Percentiles rank a stretch among this genome's conserved stretches.
These are phyloP conservation scores for Pythium phragmitis DNA, from an alignment of 352 stramenopile genomes.

Conservation along the genomic window DNA sequence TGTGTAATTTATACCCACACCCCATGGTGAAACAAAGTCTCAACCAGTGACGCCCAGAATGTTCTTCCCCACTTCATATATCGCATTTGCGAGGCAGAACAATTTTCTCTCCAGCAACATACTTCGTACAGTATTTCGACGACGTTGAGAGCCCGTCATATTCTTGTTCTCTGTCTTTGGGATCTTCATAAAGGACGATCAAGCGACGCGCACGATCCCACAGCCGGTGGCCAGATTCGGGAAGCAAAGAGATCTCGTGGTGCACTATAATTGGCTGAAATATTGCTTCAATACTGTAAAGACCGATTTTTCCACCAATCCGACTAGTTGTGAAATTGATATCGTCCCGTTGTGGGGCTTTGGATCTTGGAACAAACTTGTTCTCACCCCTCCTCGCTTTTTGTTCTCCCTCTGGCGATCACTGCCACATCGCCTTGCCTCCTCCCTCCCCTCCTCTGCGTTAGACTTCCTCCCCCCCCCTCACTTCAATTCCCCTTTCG, in stretches of 20 bases:
- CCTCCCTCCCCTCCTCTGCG: constrained; percentile 11
- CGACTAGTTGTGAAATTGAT: not conserved
- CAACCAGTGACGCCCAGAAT: too few relatives aligned
- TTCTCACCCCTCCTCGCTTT: constrained; percentile 7
- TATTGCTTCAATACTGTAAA: constrained; percentile 2
- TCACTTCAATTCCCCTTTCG: constrained; percentile 30
- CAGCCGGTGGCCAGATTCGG: constrained; percentile 14
- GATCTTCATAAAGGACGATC: constrained; percentile 7
- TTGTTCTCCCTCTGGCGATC: constrained; percentile 1
- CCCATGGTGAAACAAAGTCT: not conserved
- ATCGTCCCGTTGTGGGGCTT: constrained; percentile 18
- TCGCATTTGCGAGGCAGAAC: not conserved
- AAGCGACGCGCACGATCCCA: constrained; percentile 13
- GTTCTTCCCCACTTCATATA: too few relatives aligned
- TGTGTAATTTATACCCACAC: constrained; percentile 27
- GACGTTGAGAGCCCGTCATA: not conserved
- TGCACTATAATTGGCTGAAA: constrained; percentile 20
- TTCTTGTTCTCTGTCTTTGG: too few relatives aligned
- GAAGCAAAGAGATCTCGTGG: constrained; percentile 16
- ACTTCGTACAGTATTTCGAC: too few relatives aligned
- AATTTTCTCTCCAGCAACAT: not conserved
- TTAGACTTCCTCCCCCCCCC: not conserved
- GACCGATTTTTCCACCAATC: constrained; percentile 23
- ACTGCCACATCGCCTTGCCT: constrained; percentile 2
- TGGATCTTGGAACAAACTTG: constrained; percentile 6